These are phyloP conservation scores for Hortiboletus campestris DNA, from an alignment of 768 basidiomycete species.

Conservation along the genomic window DNA sequence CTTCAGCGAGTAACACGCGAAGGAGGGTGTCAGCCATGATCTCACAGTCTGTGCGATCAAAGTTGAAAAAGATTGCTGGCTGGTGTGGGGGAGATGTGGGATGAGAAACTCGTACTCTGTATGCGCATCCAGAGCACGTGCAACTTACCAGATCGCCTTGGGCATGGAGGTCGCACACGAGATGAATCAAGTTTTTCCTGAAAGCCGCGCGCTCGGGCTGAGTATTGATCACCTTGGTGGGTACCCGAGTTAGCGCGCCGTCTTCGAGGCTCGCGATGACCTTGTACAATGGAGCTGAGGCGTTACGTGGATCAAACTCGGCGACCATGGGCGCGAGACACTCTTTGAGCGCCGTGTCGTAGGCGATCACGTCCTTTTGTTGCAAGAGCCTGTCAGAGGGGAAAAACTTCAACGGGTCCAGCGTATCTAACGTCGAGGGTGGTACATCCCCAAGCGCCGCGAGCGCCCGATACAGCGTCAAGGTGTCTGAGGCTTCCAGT, in stretches of 20 bases:
- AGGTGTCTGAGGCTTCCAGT: constrained; percentile 57
- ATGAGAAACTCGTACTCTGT: neutral
- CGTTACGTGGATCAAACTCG: constrained; percentile 35
- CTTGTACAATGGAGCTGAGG: constrained; percentile 32
- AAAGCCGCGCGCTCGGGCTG: constrained; percentile 35
- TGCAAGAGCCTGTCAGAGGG: constrained; percentile 38
- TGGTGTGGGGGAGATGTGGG: constrained; percentile 16
- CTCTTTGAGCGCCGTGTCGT: constrained; percentile 54
- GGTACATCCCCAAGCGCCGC: constrained; percentile 23
- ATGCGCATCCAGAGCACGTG: neutral
- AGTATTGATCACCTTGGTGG: constrained; percentile 26
- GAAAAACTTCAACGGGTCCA: constrained; percentile 51
- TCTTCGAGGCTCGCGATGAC: constrained; percentile 45
- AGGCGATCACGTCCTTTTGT: constrained; percentile 60
- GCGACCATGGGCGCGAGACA: constrained; percentile 38
- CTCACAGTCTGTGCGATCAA: constrained; percentile 61
- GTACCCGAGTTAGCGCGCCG: constrained; percentile 26
- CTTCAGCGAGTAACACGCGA: constrained; percentile 38
- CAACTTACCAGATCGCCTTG: constrained; percentile 51
- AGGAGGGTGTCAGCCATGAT: constrained; percentile 43
- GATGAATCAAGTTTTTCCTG: constrained; percentile 43
- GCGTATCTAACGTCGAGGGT: constrained; percentile 15
- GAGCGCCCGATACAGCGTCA: constrained; percentile 51
- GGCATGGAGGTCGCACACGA: constrained; percentile 58
- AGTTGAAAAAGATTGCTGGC: constrained; percentile 70